Percentiles rank a stretch among this genome's conserved stretches.
phyloP scores from a whole-genome alignment of 495 filamentous ascomycete genomes.

The Amniculicola lignicola region DNA sequence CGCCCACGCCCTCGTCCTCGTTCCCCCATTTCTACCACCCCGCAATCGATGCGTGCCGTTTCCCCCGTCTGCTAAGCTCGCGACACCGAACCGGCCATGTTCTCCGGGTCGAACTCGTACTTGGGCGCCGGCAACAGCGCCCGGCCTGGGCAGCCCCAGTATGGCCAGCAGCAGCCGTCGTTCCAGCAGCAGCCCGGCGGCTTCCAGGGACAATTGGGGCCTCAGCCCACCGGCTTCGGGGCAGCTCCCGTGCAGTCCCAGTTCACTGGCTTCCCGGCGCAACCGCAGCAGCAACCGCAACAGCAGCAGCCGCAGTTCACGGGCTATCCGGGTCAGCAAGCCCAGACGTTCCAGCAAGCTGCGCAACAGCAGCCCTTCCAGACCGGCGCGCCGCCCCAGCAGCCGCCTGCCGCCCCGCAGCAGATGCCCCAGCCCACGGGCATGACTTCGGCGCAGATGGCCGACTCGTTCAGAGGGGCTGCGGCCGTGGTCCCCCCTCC shows the following conservation, averaged over 20 bases:
- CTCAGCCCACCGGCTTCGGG: slow-evolving; percentile 52
- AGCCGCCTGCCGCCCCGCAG: slow-evolving; percentile 47
- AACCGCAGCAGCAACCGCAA: slow-evolving; percentile 49
- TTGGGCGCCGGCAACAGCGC: slow-evolving; percentile 71
- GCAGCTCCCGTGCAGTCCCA: slow-evolving; percentile 58
- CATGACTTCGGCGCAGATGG: slow-evolving; percentile 77
- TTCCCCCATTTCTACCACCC: slow-evolving; percentile 1
- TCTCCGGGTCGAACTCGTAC: slow-evolving; percentile 80
- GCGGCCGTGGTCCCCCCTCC: slow-evolving; percentile 45
- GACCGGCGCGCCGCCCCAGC: slow-evolving; percentile 38
- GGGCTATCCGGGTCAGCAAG: slow-evolving; percentile 52
- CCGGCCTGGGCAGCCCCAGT: slow-evolving; percentile 68
- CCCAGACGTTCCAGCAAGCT: slow-evolving; percentile 42
- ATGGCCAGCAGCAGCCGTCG: slow-evolving; percentile 54
- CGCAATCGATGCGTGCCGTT: slow-evolving; percentile 5
- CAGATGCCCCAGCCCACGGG: slow-evolving; percentile 45
- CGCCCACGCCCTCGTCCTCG: background rate
- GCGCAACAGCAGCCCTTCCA: slow-evolving; percentile 44
- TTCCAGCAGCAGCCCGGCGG: slow-evolving; percentile 49
- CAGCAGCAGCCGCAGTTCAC: slow-evolving; percentile 55
- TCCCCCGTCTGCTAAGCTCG: background rate
- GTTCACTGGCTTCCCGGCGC: slow-evolving; percentile 54
- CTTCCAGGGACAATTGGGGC: slow-evolving; percentile 45
- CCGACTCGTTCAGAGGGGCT: slow-evolving; percentile 69
- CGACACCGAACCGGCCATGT: slow-evolving; percentile 59